phyloP scores from a whole-genome alignment of 73 alveolate species.

The Vitrella brassicaformis region DNA sequence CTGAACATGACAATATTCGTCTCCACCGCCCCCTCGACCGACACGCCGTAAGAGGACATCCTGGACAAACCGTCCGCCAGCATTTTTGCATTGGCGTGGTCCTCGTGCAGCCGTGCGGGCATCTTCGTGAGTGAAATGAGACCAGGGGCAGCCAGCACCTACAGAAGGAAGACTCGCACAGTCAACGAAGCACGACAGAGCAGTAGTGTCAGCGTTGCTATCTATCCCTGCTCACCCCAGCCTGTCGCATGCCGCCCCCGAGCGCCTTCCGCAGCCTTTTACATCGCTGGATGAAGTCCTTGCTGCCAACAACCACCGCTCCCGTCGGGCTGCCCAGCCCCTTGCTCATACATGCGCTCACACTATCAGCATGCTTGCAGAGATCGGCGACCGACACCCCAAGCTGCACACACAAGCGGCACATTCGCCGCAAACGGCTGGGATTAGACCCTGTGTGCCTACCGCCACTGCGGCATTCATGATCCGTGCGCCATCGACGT shows the following conservation, averaged over 20 bases:
- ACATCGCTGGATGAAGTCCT: constrained; percentile 13
- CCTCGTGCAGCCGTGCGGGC: too few species aligned
- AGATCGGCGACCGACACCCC: neutral
- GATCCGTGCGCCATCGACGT: constrained; percentile 36
- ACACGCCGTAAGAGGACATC: too few species aligned
- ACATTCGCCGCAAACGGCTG: neutral
- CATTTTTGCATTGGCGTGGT: too few species aligned
- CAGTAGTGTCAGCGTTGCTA: too few species aligned
- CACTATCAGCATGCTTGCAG: constrained; percentile 1
- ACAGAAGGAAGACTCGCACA: too few species aligned
- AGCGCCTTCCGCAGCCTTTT: constrained; percentile 18
- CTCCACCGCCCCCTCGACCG: too few species aligned
- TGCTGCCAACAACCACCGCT: constrained; percentile 12
- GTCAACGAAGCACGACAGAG: too few species aligned
- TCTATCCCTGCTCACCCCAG: too few species aligned
- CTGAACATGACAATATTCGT: too few species aligned
- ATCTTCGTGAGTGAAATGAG: too few species aligned
- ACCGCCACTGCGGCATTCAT: constrained; percentile 35
- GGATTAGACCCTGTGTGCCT: neutral
- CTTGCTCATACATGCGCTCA: constrained; percentile 23
- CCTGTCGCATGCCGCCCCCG: constrained; percentile 38
- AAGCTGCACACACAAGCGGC: neutral
- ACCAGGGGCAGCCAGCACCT: too few species aligned
- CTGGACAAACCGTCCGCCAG: too few species aligned
- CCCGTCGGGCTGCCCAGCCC: constrained; percentile 42